Percentiles rank a stretch among this genome's conserved stretches.
Evolutionary conservation across 345 rosid genomes (phyloP).

Genomic region (Gossypium herbaceum): DNA sequence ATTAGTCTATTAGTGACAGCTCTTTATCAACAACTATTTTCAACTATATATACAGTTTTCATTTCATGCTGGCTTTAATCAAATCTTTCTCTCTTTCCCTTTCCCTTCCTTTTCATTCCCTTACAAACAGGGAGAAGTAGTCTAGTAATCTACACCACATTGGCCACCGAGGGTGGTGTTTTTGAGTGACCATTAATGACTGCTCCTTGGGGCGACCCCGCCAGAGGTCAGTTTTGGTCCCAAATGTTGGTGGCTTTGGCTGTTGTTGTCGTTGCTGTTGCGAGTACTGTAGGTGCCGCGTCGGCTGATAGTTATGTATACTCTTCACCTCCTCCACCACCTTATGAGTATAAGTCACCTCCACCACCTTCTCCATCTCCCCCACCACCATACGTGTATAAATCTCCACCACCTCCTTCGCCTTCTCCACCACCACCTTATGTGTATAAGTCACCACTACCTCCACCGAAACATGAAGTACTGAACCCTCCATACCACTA

Average conservation of each 20-base stretch:
- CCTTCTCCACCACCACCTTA: background rate
- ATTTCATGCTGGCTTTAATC: constrained; percentile 22
- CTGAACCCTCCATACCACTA: background rate
- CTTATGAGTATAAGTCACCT: constrained; percentile 27
- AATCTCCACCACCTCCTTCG: constrained; percentile 24
- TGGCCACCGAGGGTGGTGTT: constrained; percentile 16
- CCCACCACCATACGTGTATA: constrained; percentile 37
- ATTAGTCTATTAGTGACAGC: constrained; percentile 39
- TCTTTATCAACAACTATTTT: constrained; percentile 29
- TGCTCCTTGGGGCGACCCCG: constrained; percentile 44
- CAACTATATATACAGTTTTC: constrained; percentile 35
- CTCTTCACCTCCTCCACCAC: constrained; percentile 47
- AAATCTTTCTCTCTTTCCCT: background rate
- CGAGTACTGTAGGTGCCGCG: constrained; percentile 35
- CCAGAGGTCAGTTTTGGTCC: constrained; percentile 51
- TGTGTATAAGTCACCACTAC: background rate
- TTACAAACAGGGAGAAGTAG: background rate
- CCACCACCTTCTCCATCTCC: constrained; percentile 54
- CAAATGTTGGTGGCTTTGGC: constrained; percentile 55
- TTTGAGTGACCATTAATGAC: constrained; percentile 24
- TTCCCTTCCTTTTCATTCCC: background rate
- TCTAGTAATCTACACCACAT: background rate
- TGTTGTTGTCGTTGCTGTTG: constrained; percentile 23
- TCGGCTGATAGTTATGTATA: constrained; percentile 42
- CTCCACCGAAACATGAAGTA: background rate